Evolutionary conservation across 768 basidiomycete genomes (phyloP).

Genomic region (Zangia roseola): DNA sequence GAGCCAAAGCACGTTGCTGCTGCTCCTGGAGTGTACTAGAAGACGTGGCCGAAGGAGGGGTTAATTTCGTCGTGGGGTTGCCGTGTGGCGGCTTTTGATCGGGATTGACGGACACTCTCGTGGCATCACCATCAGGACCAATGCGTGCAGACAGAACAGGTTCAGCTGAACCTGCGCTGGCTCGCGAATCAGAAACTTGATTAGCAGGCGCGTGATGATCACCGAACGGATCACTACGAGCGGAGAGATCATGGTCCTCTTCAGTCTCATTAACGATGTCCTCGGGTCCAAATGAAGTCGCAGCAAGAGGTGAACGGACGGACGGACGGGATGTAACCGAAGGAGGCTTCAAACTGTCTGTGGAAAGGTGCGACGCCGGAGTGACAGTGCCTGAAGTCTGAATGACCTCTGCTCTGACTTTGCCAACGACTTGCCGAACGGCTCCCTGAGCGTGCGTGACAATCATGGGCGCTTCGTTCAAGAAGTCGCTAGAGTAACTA

Average conservation of each 20-base stretch:
- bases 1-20: conserved; percentile 60
- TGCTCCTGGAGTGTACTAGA: conserved; percentile 54
- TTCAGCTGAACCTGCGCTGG: conserved; percentile 37
- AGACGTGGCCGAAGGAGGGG: conserved; percentile 44
- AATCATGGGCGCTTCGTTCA: conserved; percentile 81
- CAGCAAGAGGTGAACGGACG: conserved; percentile 65
- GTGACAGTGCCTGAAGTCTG: conserved; percentile 47
- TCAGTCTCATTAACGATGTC: conserved; percentile 56
- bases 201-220: conserved; percentile 45
- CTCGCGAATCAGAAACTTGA: conserved; percentile 21
- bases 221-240: conserved; percentile 56
- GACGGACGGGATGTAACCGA: conserved; percentile 40
- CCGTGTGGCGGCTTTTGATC: conserved; percentile 48
- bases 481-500: conserved; percentile 75
- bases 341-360: conserved; percentile 43
- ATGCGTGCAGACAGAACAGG: conserved; percentile 51
- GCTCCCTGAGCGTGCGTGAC: conserved; percentile 63
- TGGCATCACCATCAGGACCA: conserved; percentile 61
- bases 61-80: conserved; percentile 62
- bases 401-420: conserved; percentile 79
- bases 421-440: conserved; percentile 71
- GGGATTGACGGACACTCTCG: conserved; percentile 42
- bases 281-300: conserved; percentile 67
- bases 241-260: conserved; percentile 27
- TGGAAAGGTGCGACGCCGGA: conserved; percentile 26